Evolutionary conservation across 441 rosid genomes (phyloP).

Genomic region (Raphanus hybrid): DNA sequence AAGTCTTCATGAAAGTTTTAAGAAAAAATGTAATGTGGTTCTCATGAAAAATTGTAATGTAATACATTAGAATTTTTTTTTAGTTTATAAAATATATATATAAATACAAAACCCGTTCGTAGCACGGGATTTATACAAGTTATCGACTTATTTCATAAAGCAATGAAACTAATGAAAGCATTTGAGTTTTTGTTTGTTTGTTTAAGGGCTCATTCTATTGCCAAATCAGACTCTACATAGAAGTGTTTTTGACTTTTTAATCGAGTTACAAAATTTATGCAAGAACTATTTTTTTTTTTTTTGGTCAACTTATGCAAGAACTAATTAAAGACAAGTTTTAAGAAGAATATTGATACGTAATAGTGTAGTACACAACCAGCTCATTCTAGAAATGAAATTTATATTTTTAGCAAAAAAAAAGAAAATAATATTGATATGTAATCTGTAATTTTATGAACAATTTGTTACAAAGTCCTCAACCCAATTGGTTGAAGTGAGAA

Average conservation of each 20-base stretch:
- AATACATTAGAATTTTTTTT: too few relatives aligned
- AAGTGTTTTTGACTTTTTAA: neutral
- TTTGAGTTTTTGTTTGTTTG: neutral
- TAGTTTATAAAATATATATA: too few relatives aligned
- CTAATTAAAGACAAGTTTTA: neutral
- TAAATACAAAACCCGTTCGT: too few relatives aligned
- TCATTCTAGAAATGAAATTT: too few relatives aligned
- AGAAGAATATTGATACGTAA: neutral
- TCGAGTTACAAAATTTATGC: neutral
- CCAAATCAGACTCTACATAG: neutral
- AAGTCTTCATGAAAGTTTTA: too few relatives aligned
- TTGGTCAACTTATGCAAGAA: neutral
- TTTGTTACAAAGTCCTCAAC: neutral
- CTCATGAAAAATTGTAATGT: too few relatives aligned
- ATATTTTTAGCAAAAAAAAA: too few relatives aligned
- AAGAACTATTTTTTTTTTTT: neutral
- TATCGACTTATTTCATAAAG: neutral
- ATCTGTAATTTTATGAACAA: neutral
- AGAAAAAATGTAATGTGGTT: too few relatives aligned
- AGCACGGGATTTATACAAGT: too few relatives aligned
- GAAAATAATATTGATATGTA: neutral
- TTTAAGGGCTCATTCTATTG: neutral
- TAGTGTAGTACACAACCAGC: too few relatives aligned
- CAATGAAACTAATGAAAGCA: neutral
- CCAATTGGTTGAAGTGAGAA: conserved; percentile 10